Base-by-base conservation (phyloP, 192 early-diverging fungal genomes). In the Backusella morwellensis region DNA sequence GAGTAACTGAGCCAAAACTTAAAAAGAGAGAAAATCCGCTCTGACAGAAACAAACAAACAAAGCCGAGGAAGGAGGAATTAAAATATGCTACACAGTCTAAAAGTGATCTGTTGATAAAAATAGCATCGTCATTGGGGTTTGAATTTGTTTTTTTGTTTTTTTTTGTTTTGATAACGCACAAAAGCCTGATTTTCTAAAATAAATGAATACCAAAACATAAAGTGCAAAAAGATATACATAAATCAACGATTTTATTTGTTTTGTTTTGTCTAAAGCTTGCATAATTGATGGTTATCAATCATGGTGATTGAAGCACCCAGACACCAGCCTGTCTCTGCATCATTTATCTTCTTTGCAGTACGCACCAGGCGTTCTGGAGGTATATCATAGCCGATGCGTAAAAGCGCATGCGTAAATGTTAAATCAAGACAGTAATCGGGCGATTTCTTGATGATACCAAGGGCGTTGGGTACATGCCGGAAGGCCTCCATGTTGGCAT, bases 311-410 rank as follows among this genome's bases (percentile, higher is more conserved):
- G 96, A 90, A 26, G 96, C 96, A 35, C 97, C 97, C 50, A 99
- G 85, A 81, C 94, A 95, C 98, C 98, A 99, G 14, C 98, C 98
- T 19, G 95, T 97, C 80, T 99, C 97, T 44, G 95, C 91, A 32
- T 90, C 94, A 38, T 92, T 88, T 70, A 99, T 96, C 88, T 98
- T 97, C 81, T 97, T 94, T 6, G 96, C 91, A 29, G 93, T 92
- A 67, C 92, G 91, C 6, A 99, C 82, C 8, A 85, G 80, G 19
- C 95, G 85, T 17, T 88, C 83, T 23, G 86, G 83, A 5, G 90
- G 86, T 71, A 99, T 88, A 35, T 93, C 93, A 59, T 98, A 97
- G 0, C 98, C 98, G 75, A 89, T 87, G 17, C 86, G 88, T 44
- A 99, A 87, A 70, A 99, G 82, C 7, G 90, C 87, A 80, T 96